Evolutionary conservation across 768 basidiomycete genomes (phyloP), one percentile per base, ranked within the genome.

Genomic region (Podaxis rugospora): DNA sequence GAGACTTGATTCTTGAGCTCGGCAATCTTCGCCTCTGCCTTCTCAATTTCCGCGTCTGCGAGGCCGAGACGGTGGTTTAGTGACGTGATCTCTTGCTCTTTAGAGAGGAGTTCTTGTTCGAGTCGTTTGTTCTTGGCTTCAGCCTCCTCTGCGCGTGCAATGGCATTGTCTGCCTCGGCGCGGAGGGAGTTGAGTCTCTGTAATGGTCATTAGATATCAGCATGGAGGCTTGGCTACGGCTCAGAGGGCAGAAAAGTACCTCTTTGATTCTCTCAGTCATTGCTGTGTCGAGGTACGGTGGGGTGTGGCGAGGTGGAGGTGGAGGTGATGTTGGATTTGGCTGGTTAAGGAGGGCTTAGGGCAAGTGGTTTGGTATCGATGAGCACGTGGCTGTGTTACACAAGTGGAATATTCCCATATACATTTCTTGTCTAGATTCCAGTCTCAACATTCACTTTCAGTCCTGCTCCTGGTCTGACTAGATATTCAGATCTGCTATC

Each of bases 1-100:
- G 78, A 78, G 18, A 55, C 52, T 7, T 37, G 18, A 23, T 71
- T 63, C 78, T 98, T 97, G 63, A 80, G 77, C 6, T 89, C 83
- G 3, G 73, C 66, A 27, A 98, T 74, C 69, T 86, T 83, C 0
- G 55, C 57, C 72, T 98, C 96, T 5, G 83, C 68, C 69, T 87
- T 85, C 66, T 93, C 88, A 56, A 91, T 80, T 14, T 92, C 83
- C 2, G 54, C 69, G 5, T 96, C 92, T 57, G 88, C 74, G 37
- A 84, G 67, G n/a, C 71, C 65, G 36, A 95, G 79, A 71, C 83
- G 86, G 74, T 90, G 89, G 54, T 81, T 76, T 62, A 95, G 83
- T 0, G 96, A 98, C 4, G 75, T 76, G 71, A 93, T 89, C 66
- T 89, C 87, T 72, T 98, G 95, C 1, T 98, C 96, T 69, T 87